Base-by-base conservation (phyloP, 768 basidiomycete genomes). In the Candolleomyces aberdarensis region DNA sequence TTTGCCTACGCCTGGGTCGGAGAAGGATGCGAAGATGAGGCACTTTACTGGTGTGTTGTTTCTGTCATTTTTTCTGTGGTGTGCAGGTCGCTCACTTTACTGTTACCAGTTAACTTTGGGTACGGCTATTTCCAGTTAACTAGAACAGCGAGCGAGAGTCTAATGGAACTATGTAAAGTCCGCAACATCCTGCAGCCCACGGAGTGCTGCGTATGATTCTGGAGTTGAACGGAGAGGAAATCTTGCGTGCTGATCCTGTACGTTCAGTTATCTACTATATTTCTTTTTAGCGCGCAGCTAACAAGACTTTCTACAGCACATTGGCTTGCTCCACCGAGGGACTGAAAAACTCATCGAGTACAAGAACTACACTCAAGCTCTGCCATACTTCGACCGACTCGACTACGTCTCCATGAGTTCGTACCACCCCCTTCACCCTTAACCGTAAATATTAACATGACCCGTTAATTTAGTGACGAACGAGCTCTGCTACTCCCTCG, bases 341-440 rank as follows among this genome's bases (percentile, higher is more conserved):
- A 99, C 96, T 19, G 97, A 99, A 75, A 98, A 98, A 75, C 83
- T 99, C 56, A 98, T 98, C 64, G 97, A 98, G 75, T 96, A 95
- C 83, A 99, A 99, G 80, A 98, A 89, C 1, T 98, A 98, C 71
- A 92, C 87, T 5, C 97, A 99, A 78, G 97, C 97, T 0, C 78
- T 98, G 19, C 97, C 97, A 1, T 98, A 99, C 78, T 99, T 99
- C 71, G 97, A 99, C 74, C 94, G 97, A 67, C 83, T 98, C 62
- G 97, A 99, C 80, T 99, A 99, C 68, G 96, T 98, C 57, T 98
- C 96, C 53, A 98, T 98, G 97, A 99, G 94, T 96, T 69, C 49
- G 92, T 78, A 31, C 26, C 47, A 46, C 57, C 43, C 54, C 40
- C 54, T 36, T 26, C 26, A 26, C 15, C 6, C 36, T 36, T 13